Percentiles rank a stretch among this genome's conserved stretches.
phyloP scores from a whole-genome alignment of 805 yeast genomes.

The Metschnikowia proteae region DNA sequence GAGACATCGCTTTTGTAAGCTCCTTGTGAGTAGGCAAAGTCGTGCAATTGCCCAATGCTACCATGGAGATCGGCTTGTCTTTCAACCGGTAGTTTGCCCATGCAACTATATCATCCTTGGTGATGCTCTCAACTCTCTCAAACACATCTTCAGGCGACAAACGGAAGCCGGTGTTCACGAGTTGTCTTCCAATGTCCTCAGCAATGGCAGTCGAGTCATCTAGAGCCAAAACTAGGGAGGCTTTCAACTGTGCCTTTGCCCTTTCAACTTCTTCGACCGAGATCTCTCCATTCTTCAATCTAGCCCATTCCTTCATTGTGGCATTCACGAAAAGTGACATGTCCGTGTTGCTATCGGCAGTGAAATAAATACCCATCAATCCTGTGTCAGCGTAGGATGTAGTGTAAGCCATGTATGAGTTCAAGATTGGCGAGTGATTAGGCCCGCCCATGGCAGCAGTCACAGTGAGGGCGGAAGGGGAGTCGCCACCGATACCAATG shows the following conservation, averaged over 20 bases:
- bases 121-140: conserved; percentile 69
- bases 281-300: conserved; percentile 74
- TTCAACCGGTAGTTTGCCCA: conserved; percentile 85
- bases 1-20: conserved; percentile 41
- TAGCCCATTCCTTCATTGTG: conserved; percentile 81
- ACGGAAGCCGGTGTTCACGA: conserved; percentile 87
- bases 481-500: conserved; percentile 73
- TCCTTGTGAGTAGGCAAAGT: conserved; percentile 67
- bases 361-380: conserved; percentile 92
- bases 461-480: conserved; percentile 81
- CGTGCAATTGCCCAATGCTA: conserved; percentile 82
- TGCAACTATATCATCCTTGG: conserved; percentile 70
- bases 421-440: conserved; percentile 67
- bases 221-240: conserved; percentile 79
- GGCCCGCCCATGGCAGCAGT: conserved; percentile 58
- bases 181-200: conserved; percentile 96
- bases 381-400: conserved; percentile 98
- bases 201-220: conserved; percentile 96
- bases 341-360: conserved; percentile 70
- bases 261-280: conserved; percentile 85
- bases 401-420: conserved; percentile 93
- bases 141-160: conserved; percentile 72
- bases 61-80: conserved; percentile 79
- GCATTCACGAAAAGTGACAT: conserved; percentile 68
- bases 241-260: conserved; percentile 92